Percentiles rank a stretch among this genome's conserved stretches.
phyloP scores from a whole-genome alignment of 768 basidiomycete genomes.

The Gautieria morchelliformis region DNA sequence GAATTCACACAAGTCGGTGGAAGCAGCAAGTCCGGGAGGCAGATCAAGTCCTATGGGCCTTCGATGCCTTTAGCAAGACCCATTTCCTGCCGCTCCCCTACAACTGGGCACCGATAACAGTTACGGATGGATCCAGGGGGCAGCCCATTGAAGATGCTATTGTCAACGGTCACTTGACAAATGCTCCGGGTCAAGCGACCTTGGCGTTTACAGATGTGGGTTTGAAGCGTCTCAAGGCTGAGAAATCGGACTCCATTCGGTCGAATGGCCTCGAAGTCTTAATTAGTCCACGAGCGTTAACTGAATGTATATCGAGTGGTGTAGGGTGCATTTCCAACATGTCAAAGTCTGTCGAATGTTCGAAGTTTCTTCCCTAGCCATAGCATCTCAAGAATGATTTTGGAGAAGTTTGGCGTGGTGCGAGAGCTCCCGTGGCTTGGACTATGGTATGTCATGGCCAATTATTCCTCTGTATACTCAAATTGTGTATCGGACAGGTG shows the following conservation, averaged over 20 bases:
- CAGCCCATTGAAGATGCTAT: slow-evolving; percentile 25
- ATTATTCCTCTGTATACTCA: too few relatives aligned
- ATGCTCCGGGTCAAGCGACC: slow-evolving; percentile 21
- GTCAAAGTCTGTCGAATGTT: too few relatives aligned
- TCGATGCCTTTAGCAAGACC: slow-evolving; percentile 26
- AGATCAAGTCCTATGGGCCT: slow-evolving; percentile 30
- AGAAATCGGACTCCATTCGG: slow-evolving; percentile 23
- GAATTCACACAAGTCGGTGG: slow-evolving; percentile 29
- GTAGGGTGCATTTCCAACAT: background rate
- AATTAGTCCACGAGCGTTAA: background rate
- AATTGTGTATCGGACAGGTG: too few relatives aligned
- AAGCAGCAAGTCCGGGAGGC: slow-evolving; percentile 24
- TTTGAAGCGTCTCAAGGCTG: slow-evolving; percentile 22
- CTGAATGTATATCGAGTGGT: background rate
- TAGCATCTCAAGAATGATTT: too few relatives aligned
- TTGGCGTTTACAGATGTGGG: slow-evolving; percentile 21
- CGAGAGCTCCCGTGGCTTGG: too few relatives aligned
- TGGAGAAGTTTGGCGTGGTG: too few relatives aligned
- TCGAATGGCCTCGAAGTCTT: slow-evolving; percentile 20
- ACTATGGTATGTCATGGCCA: too few relatives aligned
- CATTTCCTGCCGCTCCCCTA: slow-evolving; percentile 29
- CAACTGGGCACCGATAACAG: slow-evolving; percentile 23
- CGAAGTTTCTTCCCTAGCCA: too few relatives aligned
- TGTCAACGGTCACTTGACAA: slow-evolving; percentile 15
- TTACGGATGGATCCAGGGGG: slow-evolving; percentile 30